Evolutionary conservation across 352 stramenopile species (phyloP).

Genomic region (Globisporangium recalcitrans): DNA sequence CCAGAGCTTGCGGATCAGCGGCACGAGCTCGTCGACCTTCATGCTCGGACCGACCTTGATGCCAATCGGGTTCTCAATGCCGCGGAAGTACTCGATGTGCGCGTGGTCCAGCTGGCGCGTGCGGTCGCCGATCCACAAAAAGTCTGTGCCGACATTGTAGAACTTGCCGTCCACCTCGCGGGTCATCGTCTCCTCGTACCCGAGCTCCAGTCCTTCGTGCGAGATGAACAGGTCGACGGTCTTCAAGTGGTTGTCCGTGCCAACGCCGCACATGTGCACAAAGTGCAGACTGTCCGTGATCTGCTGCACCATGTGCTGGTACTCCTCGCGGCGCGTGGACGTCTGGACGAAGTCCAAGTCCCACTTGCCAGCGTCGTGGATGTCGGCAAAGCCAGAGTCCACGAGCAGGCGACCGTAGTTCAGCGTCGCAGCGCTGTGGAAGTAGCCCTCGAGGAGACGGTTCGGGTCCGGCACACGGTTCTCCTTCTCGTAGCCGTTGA

Average conservation of each 20-base stretch:
- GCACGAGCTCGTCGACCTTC: slow-evolving; percentile 91
- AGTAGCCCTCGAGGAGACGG: slow-evolving; percentile 95
- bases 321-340: slow-evolving; percentile 90
- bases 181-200: slow-evolving; percentile 98
- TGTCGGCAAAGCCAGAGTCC: slow-evolving; percentile 95
- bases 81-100: slow-evolving; percentile 98
- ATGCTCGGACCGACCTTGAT: slow-evolving; percentile 98
- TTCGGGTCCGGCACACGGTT: slow-evolving; percentile 91
- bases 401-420: slow-evolving; percentile 97
- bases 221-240: slow-evolving; percentile 97
- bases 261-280: slow-evolving; percentile 92
- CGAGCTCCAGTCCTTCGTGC: slow-evolving; percentile 97
- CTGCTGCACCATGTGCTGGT: slow-evolving; percentile 94
- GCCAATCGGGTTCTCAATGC: slow-evolving; percentile 97
- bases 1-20: slow-evolving; percentile 95
- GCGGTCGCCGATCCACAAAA: slow-evolving; percentile 98
- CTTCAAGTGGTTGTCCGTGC: slow-evolving; percentile 88
- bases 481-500: slow-evolving; percentile 94
- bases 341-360: slow-evolving; percentile 98
- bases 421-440: slow-evolving; percentile 95
- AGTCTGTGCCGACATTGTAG: slow-evolving; percentile 98
- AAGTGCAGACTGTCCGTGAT: slow-evolving; percentile 98
- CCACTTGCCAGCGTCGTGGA: slow-evolving; percentile 95
- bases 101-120: slow-evolving; percentile 96
- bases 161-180: slow-evolving; percentile 91